Percentiles rank a stretch among this genome's conserved stretches.
These are phyloP conservation scores for Colletotrichum sp. DNA, from an alignment of 2,329 filamentous ascomycete species.

Conservation along the genomic window DNA sequence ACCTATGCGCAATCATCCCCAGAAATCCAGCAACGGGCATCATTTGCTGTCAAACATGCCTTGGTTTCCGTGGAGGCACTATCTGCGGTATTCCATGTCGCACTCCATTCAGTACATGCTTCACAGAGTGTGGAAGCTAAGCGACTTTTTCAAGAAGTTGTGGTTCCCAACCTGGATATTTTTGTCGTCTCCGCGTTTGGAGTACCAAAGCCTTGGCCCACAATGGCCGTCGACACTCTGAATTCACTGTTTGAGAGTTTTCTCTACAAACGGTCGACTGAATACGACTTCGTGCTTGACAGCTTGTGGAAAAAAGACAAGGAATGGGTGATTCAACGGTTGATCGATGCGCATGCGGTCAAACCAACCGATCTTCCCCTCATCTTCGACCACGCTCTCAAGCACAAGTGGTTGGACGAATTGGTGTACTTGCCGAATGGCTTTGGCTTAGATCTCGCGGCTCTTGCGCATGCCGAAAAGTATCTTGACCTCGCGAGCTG, in stretches of 20 bases:
- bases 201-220: slow-evolving; percentile 78
- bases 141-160: slow-evolving; percentile 69
- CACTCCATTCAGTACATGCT: slow-evolving; percentile 64
- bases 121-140: slow-evolving; percentile 69
- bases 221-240: slow-evolving; percentile 76
- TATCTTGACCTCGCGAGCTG: slow-evolving; percentile 83
- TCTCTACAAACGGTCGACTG: slow-evolving; percentile 76
- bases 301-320: slow-evolving; percentile 92
- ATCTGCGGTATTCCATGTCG: slow-evolving; percentile 69
- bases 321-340: slow-evolving; percentile 81
- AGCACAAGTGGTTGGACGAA: slow-evolving; percentile 84
- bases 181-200: slow-evolving; percentile 81
- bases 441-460: slow-evolving; percentile 86
- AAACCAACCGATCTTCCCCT: slow-evolving; percentile 59
- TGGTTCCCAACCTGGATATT: slow-evolving; percentile 76
- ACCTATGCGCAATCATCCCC: slow-evolving; percentile 56
- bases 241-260: slow-evolving; percentile 84
- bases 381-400: slow-evolving; percentile 69
- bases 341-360: slow-evolving; percentile 80
- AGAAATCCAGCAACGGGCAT: slow-evolving; percentile 57
- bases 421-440: slow-evolving; percentile 80
- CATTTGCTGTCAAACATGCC: slow-evolving; percentile 78
- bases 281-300: slow-evolving; percentile 88
- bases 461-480: slow-evolving; percentile 81
- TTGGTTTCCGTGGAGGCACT: slow-evolving; percentile 89